Evolutionary conservation across 345 rosid species (phyloP).

Genomic region (Lagerstroemia speciosa): DNA sequence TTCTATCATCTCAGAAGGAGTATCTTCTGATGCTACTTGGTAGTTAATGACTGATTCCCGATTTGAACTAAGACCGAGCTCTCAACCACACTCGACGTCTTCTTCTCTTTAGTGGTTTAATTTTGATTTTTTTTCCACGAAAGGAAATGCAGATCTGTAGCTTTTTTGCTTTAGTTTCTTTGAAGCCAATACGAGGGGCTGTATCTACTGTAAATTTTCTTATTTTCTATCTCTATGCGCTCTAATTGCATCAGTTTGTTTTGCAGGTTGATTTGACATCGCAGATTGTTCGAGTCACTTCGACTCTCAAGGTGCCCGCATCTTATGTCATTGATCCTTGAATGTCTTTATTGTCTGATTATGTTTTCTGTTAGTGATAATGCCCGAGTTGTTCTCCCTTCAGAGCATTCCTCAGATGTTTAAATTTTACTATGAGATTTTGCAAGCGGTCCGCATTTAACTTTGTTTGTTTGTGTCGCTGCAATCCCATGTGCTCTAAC

Average conservation of each 20-base stretch:
- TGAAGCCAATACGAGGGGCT: not conserved
- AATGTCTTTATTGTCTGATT: slow-evolving; percentile 2
- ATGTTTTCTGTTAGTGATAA: not conserved
- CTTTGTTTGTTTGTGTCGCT: not conserved
- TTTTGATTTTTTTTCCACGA: too few species aligned
- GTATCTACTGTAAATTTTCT: not conserved
- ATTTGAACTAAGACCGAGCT: not conserved
- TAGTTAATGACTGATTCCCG: not conserved
- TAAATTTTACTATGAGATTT: too few species aligned
- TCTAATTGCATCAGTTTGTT: not conserved
- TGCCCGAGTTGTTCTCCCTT: not conserved
- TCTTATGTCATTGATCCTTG: not conserved
- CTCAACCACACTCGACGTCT: not conserved
- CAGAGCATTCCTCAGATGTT: not conserved
- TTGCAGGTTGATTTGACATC: slow-evolving; percentile 84
- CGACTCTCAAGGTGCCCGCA: slow-evolving; percentile 57
- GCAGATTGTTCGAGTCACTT: slow-evolving; percentile 59
- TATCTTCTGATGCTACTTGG: not conserved
- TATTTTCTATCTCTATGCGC: not conserved
- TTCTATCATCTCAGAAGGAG: not conserved
- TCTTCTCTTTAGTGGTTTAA: not conserved
- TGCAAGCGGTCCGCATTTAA: not conserved
- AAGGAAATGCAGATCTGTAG: too few species aligned
- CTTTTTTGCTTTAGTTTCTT: not conserved
- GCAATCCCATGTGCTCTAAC: not conserved